Evolutionary conservation across 768 basidiomycete species (phyloP).

Genomic region (Termitomyces sp.): DNA sequence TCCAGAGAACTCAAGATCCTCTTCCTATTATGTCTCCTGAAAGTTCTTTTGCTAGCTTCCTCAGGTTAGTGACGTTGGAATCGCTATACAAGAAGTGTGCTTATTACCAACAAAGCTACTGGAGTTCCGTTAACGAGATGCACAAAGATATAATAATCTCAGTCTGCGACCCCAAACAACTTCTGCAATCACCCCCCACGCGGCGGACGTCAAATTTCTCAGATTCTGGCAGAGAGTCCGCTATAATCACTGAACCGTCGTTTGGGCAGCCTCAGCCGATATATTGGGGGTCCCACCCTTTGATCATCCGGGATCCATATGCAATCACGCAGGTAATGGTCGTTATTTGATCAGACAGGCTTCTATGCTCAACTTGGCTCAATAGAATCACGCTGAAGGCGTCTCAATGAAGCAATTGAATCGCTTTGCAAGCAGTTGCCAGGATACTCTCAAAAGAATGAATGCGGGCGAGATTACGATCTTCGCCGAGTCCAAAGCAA

Average conservation of each 20-base stretch:
- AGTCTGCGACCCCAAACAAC: not conserved
- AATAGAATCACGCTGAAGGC: conserved; percentile 14
- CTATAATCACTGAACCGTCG: not conserved
- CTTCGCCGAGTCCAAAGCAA: no score
- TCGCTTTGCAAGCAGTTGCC: not conserved
- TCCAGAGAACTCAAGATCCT: not conserved
- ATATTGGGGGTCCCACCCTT: conserved; percentile 11
- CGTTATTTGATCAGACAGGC: not conserved
- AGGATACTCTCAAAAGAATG: not conserved
- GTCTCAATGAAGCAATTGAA: not conserved
- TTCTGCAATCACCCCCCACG: not conserved
- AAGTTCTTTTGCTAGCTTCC: not conserved
- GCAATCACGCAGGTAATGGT: conserved; percentile 8
- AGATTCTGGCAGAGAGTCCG: not conserved
- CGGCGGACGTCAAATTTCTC: not conserved
- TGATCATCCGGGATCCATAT: conserved; percentile 23
- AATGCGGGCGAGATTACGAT: not conserved
- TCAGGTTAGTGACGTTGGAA: not conserved
- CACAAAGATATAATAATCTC: not conserved
- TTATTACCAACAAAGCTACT: not conserved
- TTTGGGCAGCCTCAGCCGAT: not conserved
- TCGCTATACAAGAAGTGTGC: not conserved
- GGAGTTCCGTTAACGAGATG: not conserved
- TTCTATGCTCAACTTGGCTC: not conserved
- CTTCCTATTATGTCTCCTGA: not conserved